phyloP scores from a whole-genome alignment of 2,329 filamentous ascomycete genomes.

The Trichoderma koningiopsis region DNA sequence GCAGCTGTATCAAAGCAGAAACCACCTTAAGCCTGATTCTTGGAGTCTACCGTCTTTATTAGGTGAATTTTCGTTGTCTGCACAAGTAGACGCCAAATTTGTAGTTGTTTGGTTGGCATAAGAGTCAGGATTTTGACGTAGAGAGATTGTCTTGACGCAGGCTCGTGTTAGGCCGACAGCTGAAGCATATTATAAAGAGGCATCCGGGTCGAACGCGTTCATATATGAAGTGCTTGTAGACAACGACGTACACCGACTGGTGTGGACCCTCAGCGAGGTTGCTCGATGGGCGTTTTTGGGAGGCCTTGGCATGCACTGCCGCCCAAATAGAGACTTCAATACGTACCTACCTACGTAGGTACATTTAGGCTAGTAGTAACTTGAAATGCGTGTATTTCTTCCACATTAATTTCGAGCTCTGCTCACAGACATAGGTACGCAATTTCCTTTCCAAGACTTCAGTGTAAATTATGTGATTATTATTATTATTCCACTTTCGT shows the following conservation, averaged over 20 bases:
- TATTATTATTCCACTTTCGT: slow-evolving; percentile 9
- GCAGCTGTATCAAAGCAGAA: background rate
- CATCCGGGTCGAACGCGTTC: background rate
- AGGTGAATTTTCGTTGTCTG: background rate
- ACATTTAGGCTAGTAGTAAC: background rate
- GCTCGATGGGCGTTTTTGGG: slow-evolving; percentile 1
- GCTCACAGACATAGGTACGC: background rate
- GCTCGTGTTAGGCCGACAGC: background rate
- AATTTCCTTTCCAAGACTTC: background rate
- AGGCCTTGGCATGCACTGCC: background rate
- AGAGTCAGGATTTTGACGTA: background rate
- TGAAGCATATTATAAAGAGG: background rate
- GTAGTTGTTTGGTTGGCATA: background rate
- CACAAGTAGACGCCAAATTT: background rate
- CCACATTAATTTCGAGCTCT: background rate
- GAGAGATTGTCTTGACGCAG: background rate
- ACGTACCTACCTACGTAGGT: background rate
- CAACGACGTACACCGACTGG: background rate
- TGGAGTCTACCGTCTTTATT: background rate
- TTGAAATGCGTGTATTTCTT: background rate
- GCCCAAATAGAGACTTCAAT: background rate
- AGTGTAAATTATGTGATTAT: background rate
- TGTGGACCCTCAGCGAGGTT: background rate
- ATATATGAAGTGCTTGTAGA: background rate
- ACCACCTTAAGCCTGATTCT: background rate